Base-by-base conservation (phyloP, 371 early-diverging fungal genomes). In the Fennellomyces sp. region DNA sequence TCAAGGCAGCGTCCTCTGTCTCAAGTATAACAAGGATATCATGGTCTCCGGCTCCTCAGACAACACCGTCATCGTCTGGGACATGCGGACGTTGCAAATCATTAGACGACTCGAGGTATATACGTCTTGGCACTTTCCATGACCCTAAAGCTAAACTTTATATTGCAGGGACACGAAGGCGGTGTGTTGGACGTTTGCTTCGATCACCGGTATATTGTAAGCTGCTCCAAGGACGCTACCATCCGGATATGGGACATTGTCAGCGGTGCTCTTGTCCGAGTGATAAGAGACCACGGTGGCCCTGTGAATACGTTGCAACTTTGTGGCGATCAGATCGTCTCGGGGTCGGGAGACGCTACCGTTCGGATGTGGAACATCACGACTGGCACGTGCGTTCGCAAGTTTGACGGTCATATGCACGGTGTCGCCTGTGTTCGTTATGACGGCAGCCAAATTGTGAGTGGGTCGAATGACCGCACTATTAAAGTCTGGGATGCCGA, bases 41-140 rank as follows among this genome's bases (percentile, higher is more conserved):
- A 69, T 99, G 64, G 92, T 97, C 4, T 91, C 97, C 0, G 97
- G 97, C 1, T 94, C 94, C 0, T 92, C 95, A 30, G 99, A 99
- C 72, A 68, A 74, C 3, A 91, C 92, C 3, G 81, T 94, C 25
- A 83, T 95, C 26, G 76, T 97, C 5, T 98, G 98, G 97, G 87
- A 88, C 57, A 80, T 90, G 75, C 67, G 50, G 5, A 77, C 84
- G 0, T 70, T 63, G 11, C 35, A 64, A 45, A 54, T 61, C 3
- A 35, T 82, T 15, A 60, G 78, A 30, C 80, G 71, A 0, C 74
- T 95, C 11, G 38, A 38, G 56, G 65, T 65, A 65, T 31, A 39
- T 7, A 4, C n/a, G 27, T 53, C 3, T 33, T n/a, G 11, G 13
- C 13, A 54, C n/a, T n/a, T n/a, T n/a, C n/a, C n/a, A n/a, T n/a